Conservation (phyloP, 75 land plant genomes). For the Pinus taeda region DNA sequence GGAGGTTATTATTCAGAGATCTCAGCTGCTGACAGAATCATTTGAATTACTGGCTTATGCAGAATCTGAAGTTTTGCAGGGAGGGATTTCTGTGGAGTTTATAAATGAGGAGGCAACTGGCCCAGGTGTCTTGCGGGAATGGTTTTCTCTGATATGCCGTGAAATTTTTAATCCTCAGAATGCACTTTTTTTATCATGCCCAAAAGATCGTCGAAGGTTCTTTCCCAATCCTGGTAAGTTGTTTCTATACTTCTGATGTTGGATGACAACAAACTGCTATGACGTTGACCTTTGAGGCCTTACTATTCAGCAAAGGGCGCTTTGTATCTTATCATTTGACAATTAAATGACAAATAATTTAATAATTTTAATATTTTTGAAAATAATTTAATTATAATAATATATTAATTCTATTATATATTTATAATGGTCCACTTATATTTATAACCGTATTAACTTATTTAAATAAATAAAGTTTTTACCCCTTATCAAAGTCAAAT, state of each 20-base stretch:
- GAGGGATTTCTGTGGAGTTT: conserved; percentile 88
- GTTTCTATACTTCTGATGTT: conserved; percentile 7
- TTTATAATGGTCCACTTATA: no score
- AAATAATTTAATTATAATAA: no score
- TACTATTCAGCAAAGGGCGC: not conserved
- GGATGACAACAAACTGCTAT: not conserved
- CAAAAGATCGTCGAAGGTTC: conserved; percentile 83
- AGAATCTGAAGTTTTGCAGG: conserved; percentile 50
- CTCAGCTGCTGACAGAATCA: conserved; percentile 59
- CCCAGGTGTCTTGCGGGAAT: conserved; percentile 93
- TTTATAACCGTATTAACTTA: no score
- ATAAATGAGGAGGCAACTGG: conserved; percentile 97
- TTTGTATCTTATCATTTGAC: no score
- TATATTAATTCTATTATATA: no score
- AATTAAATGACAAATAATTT: no score
- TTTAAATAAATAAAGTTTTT: no score
- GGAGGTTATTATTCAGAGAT: conserved; percentile 74
- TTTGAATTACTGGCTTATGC: conserved; percentile 59
- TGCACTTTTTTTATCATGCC: conserved; percentile 79
- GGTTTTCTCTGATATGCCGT: conserved; percentile 90
- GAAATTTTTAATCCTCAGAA: conserved; percentile 83
- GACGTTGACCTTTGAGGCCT: not conserved
- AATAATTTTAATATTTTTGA: no score
- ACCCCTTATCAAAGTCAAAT: no score
- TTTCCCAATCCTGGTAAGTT: conserved; percentile 87